These are phyloP conservation scores for Phyllachora maydis DNA, from an alignment of 2,329 filamentous ascomycete genomes.

Conservation along the genomic window DNA sequence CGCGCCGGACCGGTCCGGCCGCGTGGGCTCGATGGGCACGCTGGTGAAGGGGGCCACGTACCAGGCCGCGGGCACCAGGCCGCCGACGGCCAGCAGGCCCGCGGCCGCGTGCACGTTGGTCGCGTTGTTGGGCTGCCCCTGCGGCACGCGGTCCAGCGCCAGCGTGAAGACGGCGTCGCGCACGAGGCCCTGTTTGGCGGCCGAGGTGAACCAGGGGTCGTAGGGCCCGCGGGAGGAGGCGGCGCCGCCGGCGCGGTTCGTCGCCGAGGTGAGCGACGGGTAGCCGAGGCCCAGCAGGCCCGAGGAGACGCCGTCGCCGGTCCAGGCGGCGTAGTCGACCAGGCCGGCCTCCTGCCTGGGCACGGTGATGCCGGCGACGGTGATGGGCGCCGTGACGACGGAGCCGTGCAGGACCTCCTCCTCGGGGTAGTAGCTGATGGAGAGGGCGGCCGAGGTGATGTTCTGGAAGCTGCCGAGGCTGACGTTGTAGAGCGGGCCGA, in stretches of 20 bases:
- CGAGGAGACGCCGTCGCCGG: slow-evolving; percentile 5
- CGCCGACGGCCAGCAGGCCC: slow-evolving; percentile 6
- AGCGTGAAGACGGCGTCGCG: slow-evolving; percentile 8
- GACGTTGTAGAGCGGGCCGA: neutral
- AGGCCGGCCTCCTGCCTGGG: slow-evolving; percentile 5
- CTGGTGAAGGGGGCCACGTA: slow-evolving; percentile 3
- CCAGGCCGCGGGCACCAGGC: slow-evolving; percentile 5
- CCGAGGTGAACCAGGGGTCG: slow-evolving; percentile 1
- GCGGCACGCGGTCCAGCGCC: slow-evolving; percentile 5
- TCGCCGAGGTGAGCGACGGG: slow-evolving; percentile 6
- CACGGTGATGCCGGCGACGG: slow-evolving; percentile 6
- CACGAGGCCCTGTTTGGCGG: slow-evolving; percentile 1
- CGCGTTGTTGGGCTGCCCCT: no score
- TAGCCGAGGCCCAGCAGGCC: slow-evolving; percentile 7
- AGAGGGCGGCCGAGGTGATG: neutral
- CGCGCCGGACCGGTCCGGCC: no score
- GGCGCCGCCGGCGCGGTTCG: slow-evolving; percentile 1
- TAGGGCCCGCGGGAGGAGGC: slow-evolving; percentile 1
- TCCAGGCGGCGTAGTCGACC: slow-evolving; percentile 5
- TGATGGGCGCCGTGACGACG: slow-evolving; percentile 5
- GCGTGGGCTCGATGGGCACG: slow-evolving; percentile 3
- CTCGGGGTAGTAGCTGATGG: slow-evolving; percentile 1
- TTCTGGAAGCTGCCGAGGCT: neutral
- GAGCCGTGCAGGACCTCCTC: slow-evolving; percentile 6
- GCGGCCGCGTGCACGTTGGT: slow-evolving; percentile 2